phyloP scores from a whole-genome alignment of 257 asterid genomes.

The Solanum peruvianum region DNA sequence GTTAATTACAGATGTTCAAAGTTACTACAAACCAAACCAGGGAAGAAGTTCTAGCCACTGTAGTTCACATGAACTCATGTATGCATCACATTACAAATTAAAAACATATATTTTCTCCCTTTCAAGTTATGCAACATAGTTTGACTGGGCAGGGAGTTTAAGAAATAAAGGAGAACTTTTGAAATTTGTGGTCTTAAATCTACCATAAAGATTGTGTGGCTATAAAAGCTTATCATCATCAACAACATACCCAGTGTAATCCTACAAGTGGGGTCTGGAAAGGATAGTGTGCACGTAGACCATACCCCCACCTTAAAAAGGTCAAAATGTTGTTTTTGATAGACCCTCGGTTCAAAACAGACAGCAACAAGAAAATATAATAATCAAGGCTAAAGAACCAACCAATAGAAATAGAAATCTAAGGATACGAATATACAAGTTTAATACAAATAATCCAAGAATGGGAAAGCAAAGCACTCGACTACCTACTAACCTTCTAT shows the following conservation, averaged over 20 bases:
- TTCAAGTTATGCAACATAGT: background rate
- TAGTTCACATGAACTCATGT: background rate
- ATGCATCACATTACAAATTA: background rate
- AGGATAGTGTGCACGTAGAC: no score
- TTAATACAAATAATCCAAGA: background rate
- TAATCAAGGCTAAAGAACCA: background rate
- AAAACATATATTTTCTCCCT: background rate
- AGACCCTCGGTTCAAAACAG: background rate
- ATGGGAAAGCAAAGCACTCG: background rate
- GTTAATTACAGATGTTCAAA: background rate
- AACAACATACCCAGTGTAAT: background rate
- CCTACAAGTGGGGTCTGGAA: background rate
- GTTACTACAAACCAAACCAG: background rate
- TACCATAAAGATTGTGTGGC: background rate
- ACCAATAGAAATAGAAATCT: background rate
- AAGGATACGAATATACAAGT: background rate
- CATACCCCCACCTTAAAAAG: background rate
- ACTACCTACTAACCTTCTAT: background rate
- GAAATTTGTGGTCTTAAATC: background rate
- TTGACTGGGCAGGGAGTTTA: background rate
- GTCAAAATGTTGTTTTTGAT: background rate
- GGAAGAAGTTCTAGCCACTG: background rate
- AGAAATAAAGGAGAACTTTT: background rate
- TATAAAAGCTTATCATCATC: background rate
- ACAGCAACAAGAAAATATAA: background rate